Conservation (phyloP, 768 basidiomycete genomes). For the Psilocybe cyanescens region DNA sequence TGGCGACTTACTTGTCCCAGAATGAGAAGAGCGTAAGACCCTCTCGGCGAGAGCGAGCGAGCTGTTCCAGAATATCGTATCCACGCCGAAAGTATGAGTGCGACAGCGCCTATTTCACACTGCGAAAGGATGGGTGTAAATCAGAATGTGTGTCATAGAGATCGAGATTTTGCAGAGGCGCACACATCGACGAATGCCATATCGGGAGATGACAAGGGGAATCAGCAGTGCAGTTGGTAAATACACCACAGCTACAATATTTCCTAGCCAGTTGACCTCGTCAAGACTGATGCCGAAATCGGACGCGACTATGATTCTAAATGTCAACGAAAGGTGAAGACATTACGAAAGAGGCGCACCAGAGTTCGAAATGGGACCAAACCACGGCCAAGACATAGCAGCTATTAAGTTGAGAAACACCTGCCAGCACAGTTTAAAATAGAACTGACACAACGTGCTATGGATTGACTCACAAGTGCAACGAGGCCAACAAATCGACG, state of each 20-base stretch:
- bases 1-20: constrained; percentile 63
- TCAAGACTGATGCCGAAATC: constrained; percentile 73
- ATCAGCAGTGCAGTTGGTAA: constrained; percentile 64
- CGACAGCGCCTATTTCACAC: constrained; percentile 62
- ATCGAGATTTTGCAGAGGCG: constrained; percentile 22
- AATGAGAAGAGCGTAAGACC: constrained; percentile 69
- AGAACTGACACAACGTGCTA: neutral
- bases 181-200: constrained; percentile 68
- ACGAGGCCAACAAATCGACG: constrained; percentile 66
- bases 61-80: constrained; percentile 75
- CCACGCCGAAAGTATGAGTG: constrained; percentile 71
- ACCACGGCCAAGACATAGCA: constrained; percentile 81
- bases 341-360: constrained; percentile 38
- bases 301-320: constrained; percentile 47
- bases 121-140: constrained; percentile 26
- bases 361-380: constrained; percentile 78
- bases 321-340: neutral
- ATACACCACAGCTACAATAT: constrained; percentile 63
- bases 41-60: constrained; percentile 48
- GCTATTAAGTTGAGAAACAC: constrained; percentile 62
- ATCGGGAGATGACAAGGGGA: constrained; percentile 59
- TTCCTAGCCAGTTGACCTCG: constrained; percentile 84
- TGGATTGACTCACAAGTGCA: constrained; percentile 53
- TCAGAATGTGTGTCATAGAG: neutral
- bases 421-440: constrained; percentile 33